Evolutionary conservation across 345 rosid genomes (phyloP).

Genomic region (Balakata baccata): DNA sequence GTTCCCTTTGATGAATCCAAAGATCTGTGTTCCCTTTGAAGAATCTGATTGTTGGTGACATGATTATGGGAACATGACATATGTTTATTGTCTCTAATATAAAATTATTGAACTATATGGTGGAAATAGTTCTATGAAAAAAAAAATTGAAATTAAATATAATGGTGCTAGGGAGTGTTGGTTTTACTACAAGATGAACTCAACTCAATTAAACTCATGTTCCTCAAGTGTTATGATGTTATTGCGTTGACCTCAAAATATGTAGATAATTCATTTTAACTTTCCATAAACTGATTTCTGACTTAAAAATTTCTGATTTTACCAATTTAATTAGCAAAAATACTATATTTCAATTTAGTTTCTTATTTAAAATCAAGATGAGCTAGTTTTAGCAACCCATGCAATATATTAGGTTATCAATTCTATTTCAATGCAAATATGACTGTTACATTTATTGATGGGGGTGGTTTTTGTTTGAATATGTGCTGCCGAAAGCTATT

Average conservation of each 20-base stretch:
- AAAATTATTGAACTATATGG: neutral
- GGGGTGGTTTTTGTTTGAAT: neutral
- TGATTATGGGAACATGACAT: too few relatives aligned
- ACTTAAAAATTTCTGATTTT: neutral
- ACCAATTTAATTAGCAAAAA: neutral
- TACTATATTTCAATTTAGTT: neutral
- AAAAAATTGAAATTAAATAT: neutral
- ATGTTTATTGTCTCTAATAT: too few relatives aligned
- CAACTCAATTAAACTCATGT: neutral
- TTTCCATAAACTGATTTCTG: neutral
- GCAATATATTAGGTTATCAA: neutral
- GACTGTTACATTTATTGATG: neutral
- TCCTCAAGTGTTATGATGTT: neutral
- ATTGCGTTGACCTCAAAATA: neutral
- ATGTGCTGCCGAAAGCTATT: neutral
- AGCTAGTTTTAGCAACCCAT: neutral
- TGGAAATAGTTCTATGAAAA: slow-evolving; percentile 6
- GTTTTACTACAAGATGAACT: neutral
- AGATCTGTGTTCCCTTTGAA: too few relatives aligned
- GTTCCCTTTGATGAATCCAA: too few relatives aligned
- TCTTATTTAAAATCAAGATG: neutral
- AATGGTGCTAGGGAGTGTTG: neutral
- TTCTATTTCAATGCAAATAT: neutral
- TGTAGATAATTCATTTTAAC: neutral
- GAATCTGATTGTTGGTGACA: too few relatives aligned